These are phyloP conservation scores for Cladosporium sp. DNA, from an alignment of 2,329 filamentous ascomycete species.

Conservation along the genomic window DNA sequence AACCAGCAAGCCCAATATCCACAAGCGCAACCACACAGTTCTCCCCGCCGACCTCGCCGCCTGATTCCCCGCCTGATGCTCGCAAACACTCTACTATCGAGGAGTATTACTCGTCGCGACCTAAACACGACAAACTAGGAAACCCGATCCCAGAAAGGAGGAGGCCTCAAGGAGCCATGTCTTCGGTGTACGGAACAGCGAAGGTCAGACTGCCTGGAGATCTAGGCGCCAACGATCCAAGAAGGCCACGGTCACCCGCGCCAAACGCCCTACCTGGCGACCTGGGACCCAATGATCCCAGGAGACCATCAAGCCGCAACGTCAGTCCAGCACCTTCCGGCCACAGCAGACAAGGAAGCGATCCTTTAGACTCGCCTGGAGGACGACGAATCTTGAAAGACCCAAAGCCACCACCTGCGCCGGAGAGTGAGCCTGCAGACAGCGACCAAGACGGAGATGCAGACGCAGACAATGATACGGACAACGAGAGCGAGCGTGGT, in stretches of 20 bases:
- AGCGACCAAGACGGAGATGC: constrained; percentile 22
- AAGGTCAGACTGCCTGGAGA: constrained; percentile 39
- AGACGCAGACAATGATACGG: constrained; percentile 32
- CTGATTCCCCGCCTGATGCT: constrained; percentile 22
- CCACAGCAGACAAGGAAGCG: constrained; percentile 27
- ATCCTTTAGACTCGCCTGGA: constrained; percentile 22
- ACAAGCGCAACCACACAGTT: constrained; percentile 20
- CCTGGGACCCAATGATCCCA: constrained; percentile 31
- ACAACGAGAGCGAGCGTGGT: constrained; percentile 33
- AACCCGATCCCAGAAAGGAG: constrained; percentile 31
- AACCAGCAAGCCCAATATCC: constrained; percentile 7
- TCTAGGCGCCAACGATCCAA: constrained; percentile 37
- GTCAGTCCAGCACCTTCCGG: constrained; percentile 30
- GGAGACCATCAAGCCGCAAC: constrained; percentile 24
- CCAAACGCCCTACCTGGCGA: constrained; percentile 33
- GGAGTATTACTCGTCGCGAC: constrained; percentile 31
- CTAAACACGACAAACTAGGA: constrained; percentile 33
- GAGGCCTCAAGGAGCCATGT: constrained; percentile 31
- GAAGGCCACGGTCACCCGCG: constrained; percentile 35
- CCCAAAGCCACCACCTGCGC: constrained; percentile 19
- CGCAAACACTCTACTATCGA: constrained; percentile 23
- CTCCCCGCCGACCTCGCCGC: constrained; percentile 31
- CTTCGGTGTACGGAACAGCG: constrained; percentile 30
- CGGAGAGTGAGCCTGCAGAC: constrained; percentile 20
- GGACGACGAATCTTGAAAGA: constrained; percentile 31